Base-by-base conservation (phyloP, 1,139 yeast species). In the Geotrichum phurueaensis region DNA sequence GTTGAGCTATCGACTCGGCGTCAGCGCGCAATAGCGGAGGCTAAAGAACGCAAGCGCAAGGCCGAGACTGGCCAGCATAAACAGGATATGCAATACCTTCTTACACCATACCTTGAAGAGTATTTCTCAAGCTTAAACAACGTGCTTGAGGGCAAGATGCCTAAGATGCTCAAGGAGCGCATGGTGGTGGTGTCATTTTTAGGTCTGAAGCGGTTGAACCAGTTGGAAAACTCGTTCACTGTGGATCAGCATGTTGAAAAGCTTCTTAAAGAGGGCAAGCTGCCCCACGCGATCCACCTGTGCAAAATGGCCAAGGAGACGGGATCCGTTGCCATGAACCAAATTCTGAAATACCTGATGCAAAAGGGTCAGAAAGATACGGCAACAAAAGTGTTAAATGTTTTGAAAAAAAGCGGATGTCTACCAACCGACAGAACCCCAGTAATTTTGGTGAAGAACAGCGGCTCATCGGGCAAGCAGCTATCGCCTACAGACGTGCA, bases 321-420 rank as follows among this genome's bases (percentile, higher is more conserved):
- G n/a, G 61, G 60, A 15, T 54, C 63, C 10, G 59, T 61, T 12
- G 63, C 59, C 10, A 61, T 61, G 63, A 61, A 61, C 29, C 51
- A 47, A 23, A 52, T 61, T 10, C 22, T 61, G 22, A 53, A 51
- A 43, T 43, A 59, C 31, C 43, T 61, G 31, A 18, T 54, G 9
- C 25, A 36, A 36, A 55, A 52, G 25, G 45, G 45, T 0, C 50
- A 59, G 13, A 29, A 54, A 18, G 27, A 54, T 3, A 27, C 51
- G 2, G 59, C 59, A 27, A 51, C 27, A 27, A 53, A 58, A n/a
- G 60, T 61, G 1, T 59, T 49, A 43, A 59, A 54, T 29, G 59
- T 54, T 39, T 25, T 61, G 58, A 59, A 57, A 27, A 61, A 61
- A 59, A 57, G 60, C 60, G 60, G 62, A 13, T 60, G 61, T 25